Evolutionary conservation across 306 rosid species (phyloP).

Genomic region (Lupinus albus): DNA sequence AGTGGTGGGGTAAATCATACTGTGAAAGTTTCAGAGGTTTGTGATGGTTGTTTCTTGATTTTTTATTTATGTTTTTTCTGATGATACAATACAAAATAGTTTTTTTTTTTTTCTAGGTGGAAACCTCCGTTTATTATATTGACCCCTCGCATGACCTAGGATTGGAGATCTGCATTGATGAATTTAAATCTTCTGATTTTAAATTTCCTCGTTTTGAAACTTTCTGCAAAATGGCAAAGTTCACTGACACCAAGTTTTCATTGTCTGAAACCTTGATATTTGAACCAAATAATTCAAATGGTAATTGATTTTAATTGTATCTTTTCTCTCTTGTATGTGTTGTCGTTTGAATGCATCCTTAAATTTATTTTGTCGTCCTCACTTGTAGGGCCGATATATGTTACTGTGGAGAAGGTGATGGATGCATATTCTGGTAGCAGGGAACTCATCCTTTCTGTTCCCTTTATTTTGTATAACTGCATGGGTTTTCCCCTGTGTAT

Average conservation of each 20-base stretch:
- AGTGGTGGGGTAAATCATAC: constrained; percentile 75
- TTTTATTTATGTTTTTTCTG: constrained; percentile 7
- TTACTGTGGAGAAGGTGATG: constrained; percentile 79
- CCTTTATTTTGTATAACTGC: constrained; percentile 87
- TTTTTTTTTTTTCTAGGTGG: constrained; percentile 57
- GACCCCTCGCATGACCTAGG: constrained; percentile 92
- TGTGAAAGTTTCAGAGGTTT: constrained; percentile 74
- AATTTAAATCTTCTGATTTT: constrained; percentile 62
- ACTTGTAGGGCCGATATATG: constrained; percentile 62
- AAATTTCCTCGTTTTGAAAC: constrained; percentile 81
- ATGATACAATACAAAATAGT: constrained; percentile 4
- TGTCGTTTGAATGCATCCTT: constrained; percentile 17
- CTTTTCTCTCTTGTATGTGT: constrained; percentile 13
- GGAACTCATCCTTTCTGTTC: constrained; percentile 75
- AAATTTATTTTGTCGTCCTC: constrained; percentile 39
- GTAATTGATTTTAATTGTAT: constrained; percentile 45
- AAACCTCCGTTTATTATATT: constrained; percentile 73
- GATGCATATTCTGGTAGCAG: constrained; percentile 86
- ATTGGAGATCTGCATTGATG: constrained; percentile 68
- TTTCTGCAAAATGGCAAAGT: constrained; percentile 73
- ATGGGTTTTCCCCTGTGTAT: constrained; percentile 70
- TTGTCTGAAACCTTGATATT: constrained; percentile 67
- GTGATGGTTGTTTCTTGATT: constrained; percentile 39
- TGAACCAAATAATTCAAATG: constrained; percentile 53
- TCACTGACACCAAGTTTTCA: constrained; percentile 70